Base-by-base conservation (phyloP, 805 yeast species). In the Candida nanaspora region DNA sequence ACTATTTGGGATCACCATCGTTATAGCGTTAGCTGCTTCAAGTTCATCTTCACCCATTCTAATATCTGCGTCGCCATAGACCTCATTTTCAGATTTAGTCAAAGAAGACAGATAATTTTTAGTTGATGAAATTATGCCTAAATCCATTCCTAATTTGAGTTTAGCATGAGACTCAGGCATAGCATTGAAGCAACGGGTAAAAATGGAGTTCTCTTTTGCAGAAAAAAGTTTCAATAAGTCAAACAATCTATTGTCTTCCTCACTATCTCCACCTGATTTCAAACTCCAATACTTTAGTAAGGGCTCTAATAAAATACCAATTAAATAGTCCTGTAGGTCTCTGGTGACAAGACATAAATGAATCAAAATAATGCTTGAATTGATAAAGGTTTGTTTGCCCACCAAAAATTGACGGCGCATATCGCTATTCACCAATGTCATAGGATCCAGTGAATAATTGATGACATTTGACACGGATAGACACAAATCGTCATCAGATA, bases 351-450 rank as follows among this genome's bases (percentile, higher is more conserved):
- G 37, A 14, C 50, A 35, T 14, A 25, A 33, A 10, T 33, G 41
- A 8, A 45, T 41, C 5, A 54, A 22, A 13, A 40, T 29, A 21
- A 55, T 51, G 33, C 56, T 49, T 1, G 53, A 45, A 10, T 45
- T 37, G 38, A 59, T 35, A 22, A 58, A 52, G 14, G 37, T 33
- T 5, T 37, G 29, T 34, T 56, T 55, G 41, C 56, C 39, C 35
- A 57, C 59, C 30, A 53, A 53, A 37, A 51, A 54, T 32, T 59
- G 65, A 41, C 60, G 51, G 1, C 63, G 56, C 18, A 61, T 18
- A 29, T 51, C 52, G 18, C 56, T 44, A 31, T 58, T 59, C 14
- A 50, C 52, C 6, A 50, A 44, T 19, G 48, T 52, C 1, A 62
- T 53, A 2, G 57, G 49, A 43, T 61, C 62, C 18, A 49, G 37